Conservation (phyloP, 2,329 filamentous ascomycete genomes). For the Cladophialophora chaetospira region DNA sequence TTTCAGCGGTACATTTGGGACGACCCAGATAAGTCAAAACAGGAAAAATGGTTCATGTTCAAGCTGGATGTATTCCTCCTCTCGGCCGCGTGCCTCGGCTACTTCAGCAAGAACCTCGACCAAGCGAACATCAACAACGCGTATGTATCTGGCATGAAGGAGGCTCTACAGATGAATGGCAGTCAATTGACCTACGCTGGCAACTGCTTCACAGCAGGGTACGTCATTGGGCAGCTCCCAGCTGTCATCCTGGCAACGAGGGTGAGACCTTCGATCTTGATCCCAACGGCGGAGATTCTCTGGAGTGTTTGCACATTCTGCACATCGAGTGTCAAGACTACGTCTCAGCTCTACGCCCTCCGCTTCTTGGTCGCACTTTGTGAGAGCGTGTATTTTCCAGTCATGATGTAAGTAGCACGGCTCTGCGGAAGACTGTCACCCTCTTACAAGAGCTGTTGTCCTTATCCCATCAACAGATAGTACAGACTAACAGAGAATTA, state of each 20-base stretch:
- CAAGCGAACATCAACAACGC: conserved; percentile 33
- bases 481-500: neutral
- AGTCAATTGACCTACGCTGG: conserved; percentile 52
- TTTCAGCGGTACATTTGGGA: conserved; percentile 50
- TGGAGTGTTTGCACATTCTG: conserved; percentile 69
- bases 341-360: conserved; percentile 57
- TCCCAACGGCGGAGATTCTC: conserved; percentile 34
- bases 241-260: conserved; percentile 1
- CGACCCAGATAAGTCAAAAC: conserved; percentile 53
- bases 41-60: conserved; percentile 44
- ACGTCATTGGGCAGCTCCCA: conserved; percentile 42
- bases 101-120: conserved; percentile 33
- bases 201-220: conserved; percentile 51
- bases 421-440: neutral
- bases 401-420: conserved; percentile 34
- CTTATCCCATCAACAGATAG: conserved; percentile 13
- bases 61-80: conserved; percentile 38
- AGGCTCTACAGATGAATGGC: conserved; percentile 51
- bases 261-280: conserved; percentile 22
- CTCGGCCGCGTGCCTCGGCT: conserved; percentile 36
- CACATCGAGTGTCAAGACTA: conserved; percentile 90
- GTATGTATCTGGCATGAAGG: conserved; percentile 42
- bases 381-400: conserved; percentile 36
- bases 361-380: conserved; percentile 35
- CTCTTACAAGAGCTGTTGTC: neutral